Evolutionary conservation across 768 basidiomycete species (phyloP), one percentile per base, ranked within the genome.

Genomic region (Phylloporus sp.): DNA sequence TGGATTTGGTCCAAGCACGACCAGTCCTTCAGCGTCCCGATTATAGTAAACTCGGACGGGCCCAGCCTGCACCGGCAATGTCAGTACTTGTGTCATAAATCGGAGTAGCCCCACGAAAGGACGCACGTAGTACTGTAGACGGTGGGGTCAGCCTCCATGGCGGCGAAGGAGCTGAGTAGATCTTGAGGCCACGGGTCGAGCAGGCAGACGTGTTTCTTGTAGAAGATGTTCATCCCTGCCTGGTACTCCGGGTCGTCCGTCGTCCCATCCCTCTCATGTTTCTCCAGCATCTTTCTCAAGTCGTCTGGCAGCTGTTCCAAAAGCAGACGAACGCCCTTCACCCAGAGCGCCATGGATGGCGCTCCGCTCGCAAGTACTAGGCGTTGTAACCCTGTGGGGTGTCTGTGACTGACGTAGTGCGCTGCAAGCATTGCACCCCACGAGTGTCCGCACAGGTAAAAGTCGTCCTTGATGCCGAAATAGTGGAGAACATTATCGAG

Each of bases 381-480:
- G 9, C 62, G 71, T 40, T 63, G 69, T 11, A 80, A 52, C 0
- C 76, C 76, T 0, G 46, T 22, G 3, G 77, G 77, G n/a, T 73
- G 67, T 12, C 67, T 65, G 15, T 65, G 57, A 32, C 71, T 63
- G 7, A 58, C 76, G 44, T 73, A 77, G 34, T 76, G 71, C 6
- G 67, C 55, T 0, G 68, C 79, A 9, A 83, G 68, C 66, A 80
- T 80, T 1, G 76, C 80, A 12, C 82, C 82, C 81, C 81, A 81
- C 5, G 78, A 81, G 43, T 83, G 81, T 0, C 82, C 82, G 1
- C 75, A 55, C 2, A 83, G 59, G 55, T 75, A 70, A 59, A 74
- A 82, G n/a, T 60, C 54, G 6, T 62, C 57, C 9, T 60, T 38
- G 52, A 82, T 72, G 0, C 65, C 70, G 18, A 84, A 66, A 20